Evolutionary conservation across 768 basidiomycete genomes (phyloP), one percentile per base, ranked within the genome.

Genomic region (Tremella yokohamensis): DNA sequence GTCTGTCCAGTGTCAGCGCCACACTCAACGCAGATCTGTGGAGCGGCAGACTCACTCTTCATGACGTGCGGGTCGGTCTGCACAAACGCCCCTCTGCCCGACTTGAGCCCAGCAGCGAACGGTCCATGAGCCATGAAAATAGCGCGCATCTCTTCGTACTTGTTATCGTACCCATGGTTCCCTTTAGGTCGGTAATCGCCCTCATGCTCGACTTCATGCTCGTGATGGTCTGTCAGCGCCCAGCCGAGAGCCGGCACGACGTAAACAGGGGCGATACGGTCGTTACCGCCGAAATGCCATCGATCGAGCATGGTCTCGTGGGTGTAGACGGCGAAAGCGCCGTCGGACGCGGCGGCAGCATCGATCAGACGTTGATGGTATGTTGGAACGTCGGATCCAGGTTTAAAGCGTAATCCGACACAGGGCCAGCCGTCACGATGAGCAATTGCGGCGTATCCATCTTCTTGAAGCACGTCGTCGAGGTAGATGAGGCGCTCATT

Each of bases 41-140:
- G 18, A 20, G n/a, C 40, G 24, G 15, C 9, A 29, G 24, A 60
- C 69, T 58, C 57, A 63, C 60, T 53, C 22, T 63, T 48, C 34
- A 60, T 39, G 18, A 64, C 58, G 13, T 61, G 59, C 86, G 61
- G 61, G 19, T 80, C 77, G 2, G 83, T 83, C 16, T 34, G 29
- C 6, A 34, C 85, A 87, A 65, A 87, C 84, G 87, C 87, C 88
- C 2, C 40, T 50, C 19, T 79, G 65, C 74, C 77, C 16, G 70
- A 65, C 18, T 90, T 91, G 52, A 84, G 81, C 42, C 83, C 81
- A 11, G 83, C 77, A 13, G 87, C 84, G 75, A 91, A 92, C 0
- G 92, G 92, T 1, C 92, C 92, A 70, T 91, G 89, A 9, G 89
- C 90, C 57, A 94, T 85, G 75, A 94, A 93, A 72, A 90, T 86